Evolutionary conservation across 116 monocot species (phyloP), one percentile per base, ranked within the genome.

Genomic region (Cymodocea nodosa): DNA sequence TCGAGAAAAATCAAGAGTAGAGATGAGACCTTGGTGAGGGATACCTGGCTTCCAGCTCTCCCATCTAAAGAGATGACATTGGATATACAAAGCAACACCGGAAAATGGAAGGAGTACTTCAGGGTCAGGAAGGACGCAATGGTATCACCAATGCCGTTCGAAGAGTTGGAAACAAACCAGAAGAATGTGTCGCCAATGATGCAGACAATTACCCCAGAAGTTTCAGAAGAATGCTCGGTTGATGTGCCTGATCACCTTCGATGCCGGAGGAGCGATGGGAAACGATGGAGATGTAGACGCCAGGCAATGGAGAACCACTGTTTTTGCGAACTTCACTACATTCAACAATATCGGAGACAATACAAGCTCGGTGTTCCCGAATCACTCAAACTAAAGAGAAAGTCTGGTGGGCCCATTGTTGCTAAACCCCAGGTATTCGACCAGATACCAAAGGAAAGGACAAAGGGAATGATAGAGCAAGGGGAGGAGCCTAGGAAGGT

Each of bases 241-340:
- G 68, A 51, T 17, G 65, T 72, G 19, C 80, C 87, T n/a, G 87
- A 83, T 52, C 56, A 76, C 16, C 73, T 81, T 65, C 81, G 84
- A 0, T 87, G 87, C 74, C 75, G 79, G 34, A 72, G 87, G 23
- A 70, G 66, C 10, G 87, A 87, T 52, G 87, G 87, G n/a, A 71
- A 70, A 52, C 49, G 61, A 25, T 87, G 87, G 87, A 73, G 81
- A 20, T 87, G 87, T 71, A 16, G 64, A 13, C 72, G 58, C 18
- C 68, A 61, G 22, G 81, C 87, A 4, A 34, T 76, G 52, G 68
- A 71, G 16, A 66, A 72, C 17, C 51, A 76, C 30, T 68, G 39
- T 68, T 81, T 81, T 67, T 87, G 87, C 65, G 74, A 78, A 23
- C 62, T 79, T 48, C 87, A 87, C 70, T 70, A 78, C 50, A 35